A percentile compares a stretch with the other conserved stretches of the same genome.
Conservation (phyloP, 169 alveolate genomes). For the Eimeria praecox region DNA sequence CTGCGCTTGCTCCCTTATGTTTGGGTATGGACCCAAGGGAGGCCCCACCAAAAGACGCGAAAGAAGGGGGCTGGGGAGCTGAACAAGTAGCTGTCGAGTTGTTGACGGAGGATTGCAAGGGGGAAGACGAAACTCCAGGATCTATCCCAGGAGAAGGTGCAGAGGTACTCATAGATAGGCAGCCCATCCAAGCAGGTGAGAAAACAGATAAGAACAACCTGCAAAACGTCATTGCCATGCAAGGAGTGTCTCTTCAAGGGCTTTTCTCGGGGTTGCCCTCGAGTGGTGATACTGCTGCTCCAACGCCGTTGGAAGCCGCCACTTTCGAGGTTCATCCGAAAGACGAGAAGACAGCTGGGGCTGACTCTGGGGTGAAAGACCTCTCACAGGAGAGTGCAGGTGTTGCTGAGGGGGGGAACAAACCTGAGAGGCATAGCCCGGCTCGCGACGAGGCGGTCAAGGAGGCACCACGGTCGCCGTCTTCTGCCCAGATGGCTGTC, state of each 20-base stretch:
- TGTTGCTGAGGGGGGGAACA: too few species aligned
- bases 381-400: not conserved
- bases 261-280: not conserved
- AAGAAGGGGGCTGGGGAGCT: not conserved
- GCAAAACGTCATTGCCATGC: not conserved
- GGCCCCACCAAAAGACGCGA: not conserved
- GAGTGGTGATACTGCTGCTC: not conserved
- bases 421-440: too few species aligned
- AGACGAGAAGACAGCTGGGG: not conserved
- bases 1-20: not conserved
- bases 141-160: not conserved
- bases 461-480: not conserved
- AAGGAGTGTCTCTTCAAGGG: not conserved
- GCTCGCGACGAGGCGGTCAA: not conserved
- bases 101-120: not conserved
- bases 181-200: not conserved
- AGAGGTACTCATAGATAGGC: not conserved
- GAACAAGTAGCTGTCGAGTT: not conserved
- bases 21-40: not conserved
- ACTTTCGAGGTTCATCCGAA: not conserved
- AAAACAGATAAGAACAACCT: not conserved
- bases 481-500: too few species aligned
- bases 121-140: not conserved
- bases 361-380: not conserved
- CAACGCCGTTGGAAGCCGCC: not conserved